Base-by-base conservation (phyloP, 208 protist genomes). In the Leishmania guyanensis region DNA sequence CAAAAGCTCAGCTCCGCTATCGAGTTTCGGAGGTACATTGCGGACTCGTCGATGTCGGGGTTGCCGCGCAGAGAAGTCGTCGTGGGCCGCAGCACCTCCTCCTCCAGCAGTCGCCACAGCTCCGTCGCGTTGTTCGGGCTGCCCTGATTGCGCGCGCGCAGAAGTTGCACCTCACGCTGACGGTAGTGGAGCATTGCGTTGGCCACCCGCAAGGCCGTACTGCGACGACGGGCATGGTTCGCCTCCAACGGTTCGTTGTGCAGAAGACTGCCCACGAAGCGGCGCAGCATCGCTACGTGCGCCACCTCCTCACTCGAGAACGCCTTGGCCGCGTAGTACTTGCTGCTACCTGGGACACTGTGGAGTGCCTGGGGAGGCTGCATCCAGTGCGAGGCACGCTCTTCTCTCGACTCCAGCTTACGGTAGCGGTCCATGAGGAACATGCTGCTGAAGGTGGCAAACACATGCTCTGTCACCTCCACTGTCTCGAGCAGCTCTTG, bases 371-470 rank as follows among this genome's bases (percentile, higher is more conserved):
- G 79, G 78, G 77, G 68, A 78, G 88, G 79, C 75, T 87, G 65
- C 80, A 82, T 74, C 82, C 82, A 88, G 65, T 84, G 87, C 29
- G 89, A 84, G 12, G 82, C 82, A 36, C 81, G 78, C 54, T 84
- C 78, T 36, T 71, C 54, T 10, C 90, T 85, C 8, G 66, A 76
- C 48, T 72, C 80, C 17, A 92, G 66, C 33, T 79, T 64, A 78
- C 91, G 90, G 72, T 90, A 92, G n/a, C 78, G 83, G 36, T 88
- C 85, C 26, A 71, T 56, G 86, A 95, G 79, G 4, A 97, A 82
- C 43, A 90, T 77, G 16, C 77, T 85, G 50, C 79, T 84, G 78
- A 94, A 97, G 58, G 88, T 68, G 69, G 84, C 51, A 65, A 97
- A 87, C 10, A 95, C 46, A 22, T 86, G 77, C 70, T 94, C 86